Conservation (phyloP, 345 rosid genomes). For the Melaleuca alternifolia region DNA sequence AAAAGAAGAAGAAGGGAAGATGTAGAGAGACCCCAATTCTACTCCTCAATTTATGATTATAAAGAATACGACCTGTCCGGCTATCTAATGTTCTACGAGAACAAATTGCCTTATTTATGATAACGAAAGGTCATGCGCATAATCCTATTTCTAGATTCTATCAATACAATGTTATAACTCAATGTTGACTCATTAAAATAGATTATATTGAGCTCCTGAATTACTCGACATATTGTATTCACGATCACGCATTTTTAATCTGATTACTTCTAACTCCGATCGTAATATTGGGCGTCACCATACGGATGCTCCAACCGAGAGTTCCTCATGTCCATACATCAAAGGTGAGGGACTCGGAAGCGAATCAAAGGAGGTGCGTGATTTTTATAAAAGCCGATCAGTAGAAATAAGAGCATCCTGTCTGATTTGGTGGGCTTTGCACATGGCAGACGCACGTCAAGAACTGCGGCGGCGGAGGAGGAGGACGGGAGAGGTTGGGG, state of each 20-base stretch:
- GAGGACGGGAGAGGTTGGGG: neutral
- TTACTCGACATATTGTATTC: no score
- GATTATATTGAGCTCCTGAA: accelerated
- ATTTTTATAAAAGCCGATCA: neutral
- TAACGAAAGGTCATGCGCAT: accelerated
- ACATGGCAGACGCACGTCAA: neutral
- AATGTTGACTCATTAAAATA: accelerated
- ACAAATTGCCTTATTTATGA: accelerated
- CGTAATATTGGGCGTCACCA: accelerated
- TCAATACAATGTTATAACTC: accelerated
- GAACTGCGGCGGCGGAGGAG: neutral
- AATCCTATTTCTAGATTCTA: neutral
- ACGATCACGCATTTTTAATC: neutral
- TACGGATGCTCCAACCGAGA: no score
- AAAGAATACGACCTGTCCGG: neutral
- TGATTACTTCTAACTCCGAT: neutral
- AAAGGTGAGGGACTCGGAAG: no score
- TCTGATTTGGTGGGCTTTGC: neutral
- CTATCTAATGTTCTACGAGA: neutral
- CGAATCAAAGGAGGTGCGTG: no score
- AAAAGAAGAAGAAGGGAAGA: no score
- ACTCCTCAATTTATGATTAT: neutral
- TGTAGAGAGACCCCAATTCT: neutral
- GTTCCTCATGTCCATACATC: no score
- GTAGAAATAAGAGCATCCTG: neutral